Conservation (phyloP, 257 asterid genomes). For the Nicotiana paniculata region DNA sequence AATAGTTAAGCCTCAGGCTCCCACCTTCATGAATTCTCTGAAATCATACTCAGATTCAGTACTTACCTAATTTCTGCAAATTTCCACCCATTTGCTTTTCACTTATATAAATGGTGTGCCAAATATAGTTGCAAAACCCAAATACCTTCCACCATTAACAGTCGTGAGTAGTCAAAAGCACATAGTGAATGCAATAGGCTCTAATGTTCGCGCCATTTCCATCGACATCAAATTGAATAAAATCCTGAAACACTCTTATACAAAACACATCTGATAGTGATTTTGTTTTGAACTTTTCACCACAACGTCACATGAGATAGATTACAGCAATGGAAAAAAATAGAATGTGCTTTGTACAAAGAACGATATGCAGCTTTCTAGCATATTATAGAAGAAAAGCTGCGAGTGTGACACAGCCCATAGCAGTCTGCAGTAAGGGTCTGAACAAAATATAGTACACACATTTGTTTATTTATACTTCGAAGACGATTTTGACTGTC, state of each 20-base stretch:
- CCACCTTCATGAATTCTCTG: no score
- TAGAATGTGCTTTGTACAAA: slow-evolving; percentile 14
- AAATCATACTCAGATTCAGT: no score
- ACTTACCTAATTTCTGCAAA: no score
- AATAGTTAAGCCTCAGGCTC: no score
- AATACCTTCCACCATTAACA: no score
- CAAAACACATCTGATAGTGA: neutral
- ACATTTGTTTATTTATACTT: neutral
- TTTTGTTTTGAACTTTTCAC: neutral
- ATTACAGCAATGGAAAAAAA: neutral
- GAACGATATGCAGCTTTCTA: neutral
- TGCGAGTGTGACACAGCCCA: neutral
- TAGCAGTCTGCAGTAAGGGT: neutral
- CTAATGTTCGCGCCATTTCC: neutral
- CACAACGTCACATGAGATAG: neutral
- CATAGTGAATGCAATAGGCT: neutral
- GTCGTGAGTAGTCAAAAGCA: neutral
- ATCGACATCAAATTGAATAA: neutral
- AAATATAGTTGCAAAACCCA: no score
- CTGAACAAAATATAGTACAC: neutral
- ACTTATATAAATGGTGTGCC: no score
- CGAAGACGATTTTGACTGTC: slow-evolving; percentile 2
- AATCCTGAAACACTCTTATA: neutral
- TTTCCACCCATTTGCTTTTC: no score
- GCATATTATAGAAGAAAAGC: neutral